Conservation (phyloP, 306 rosid species). For the Quercus glauca region DNA sequence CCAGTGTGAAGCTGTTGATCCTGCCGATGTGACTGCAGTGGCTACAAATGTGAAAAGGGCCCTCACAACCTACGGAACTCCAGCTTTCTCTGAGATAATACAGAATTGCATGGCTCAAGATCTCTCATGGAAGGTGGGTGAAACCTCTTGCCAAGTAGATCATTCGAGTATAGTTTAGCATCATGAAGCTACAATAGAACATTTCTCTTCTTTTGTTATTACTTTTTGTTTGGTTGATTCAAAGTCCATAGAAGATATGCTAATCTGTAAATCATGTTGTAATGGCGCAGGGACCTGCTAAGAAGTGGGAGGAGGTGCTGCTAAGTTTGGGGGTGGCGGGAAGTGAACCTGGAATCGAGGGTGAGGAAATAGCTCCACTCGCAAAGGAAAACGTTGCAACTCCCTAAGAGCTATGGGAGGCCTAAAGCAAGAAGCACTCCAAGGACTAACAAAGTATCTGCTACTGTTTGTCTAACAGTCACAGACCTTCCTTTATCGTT, state of each 20-base stretch:
- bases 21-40: constrained; percentile 51
- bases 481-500: not conserved
- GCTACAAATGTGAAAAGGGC: constrained; percentile 56
- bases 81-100: constrained; percentile 54
- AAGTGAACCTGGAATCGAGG: constrained; percentile 58
- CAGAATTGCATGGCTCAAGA: constrained; percentile 79
- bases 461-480: not conserved
- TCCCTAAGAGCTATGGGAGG: constrained; percentile 33
- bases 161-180: too few relatives aligned
- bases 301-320: constrained; percentile 72
- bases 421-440: not conserved
- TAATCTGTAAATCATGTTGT: not conserved
- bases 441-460: not conserved
- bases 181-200: not conserved
- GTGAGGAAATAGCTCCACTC: constrained; percentile 76
- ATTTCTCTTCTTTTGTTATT: not conserved
- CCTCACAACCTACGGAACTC: constrained; percentile 46
- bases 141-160: not conserved
- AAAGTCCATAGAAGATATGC: not conserved
- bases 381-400: constrained; percentile 69
- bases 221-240: not conserved
- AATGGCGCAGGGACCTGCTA: constrained; percentile 60
- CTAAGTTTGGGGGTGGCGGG: constrained; percentile 58
- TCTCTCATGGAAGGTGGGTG: constrained; percentile 79
- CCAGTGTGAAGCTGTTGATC: constrained; percentile 78